phyloP scores from a whole-genome alignment of 768 basidiomycete genomes.

The Collybia sordida region DNA sequence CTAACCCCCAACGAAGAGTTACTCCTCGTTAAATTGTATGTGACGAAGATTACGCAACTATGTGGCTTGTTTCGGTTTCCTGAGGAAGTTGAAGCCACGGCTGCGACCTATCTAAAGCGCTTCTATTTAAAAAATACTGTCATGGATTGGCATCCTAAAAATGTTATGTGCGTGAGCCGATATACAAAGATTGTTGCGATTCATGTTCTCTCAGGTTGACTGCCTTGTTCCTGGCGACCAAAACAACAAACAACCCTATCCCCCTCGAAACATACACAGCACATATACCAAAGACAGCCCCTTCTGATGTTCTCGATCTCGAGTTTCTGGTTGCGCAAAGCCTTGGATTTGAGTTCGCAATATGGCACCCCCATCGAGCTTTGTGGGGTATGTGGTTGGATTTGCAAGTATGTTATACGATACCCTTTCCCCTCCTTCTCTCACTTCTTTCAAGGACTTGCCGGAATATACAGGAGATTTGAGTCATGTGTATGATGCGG shows the following conservation, averaged over 20 bases:
- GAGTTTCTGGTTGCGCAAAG: conserved; percentile 97
- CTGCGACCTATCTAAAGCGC: conserved; percentile 88
- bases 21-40: conserved; percentile 85
- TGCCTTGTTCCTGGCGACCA: conserved; percentile 90
- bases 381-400: conserved; percentile 90
- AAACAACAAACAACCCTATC: conserved; percentile 95
- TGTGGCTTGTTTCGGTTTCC: conserved; percentile 86
- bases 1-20: conserved; percentile 82
- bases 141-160: conserved; percentile 99
- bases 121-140: conserved; percentile 98
- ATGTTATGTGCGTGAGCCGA: conserved; percentile 76
- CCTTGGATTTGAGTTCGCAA: conserved; percentile 89
- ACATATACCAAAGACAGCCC: conserved; percentile 77
- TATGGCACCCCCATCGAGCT: conserved; percentile 89
- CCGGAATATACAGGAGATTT: conserved; percentile 50
- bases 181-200: background rate
- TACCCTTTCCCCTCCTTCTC: background rate
- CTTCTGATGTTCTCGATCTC: conserved; percentile 86
- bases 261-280: conserved; percentile 82
- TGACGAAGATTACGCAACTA: conserved; percentile 80
- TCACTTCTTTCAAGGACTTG: conserved; percentile 44
- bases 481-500: conserved; percentile 60
- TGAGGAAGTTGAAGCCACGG: conserved; percentile 92
- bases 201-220: conserved; percentile 68
- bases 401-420: conserved; percentile 60